phyloP scores from a whole-genome alignment of 75 land plant genomes.

The Pseudotsuga menziesii region DNA sequence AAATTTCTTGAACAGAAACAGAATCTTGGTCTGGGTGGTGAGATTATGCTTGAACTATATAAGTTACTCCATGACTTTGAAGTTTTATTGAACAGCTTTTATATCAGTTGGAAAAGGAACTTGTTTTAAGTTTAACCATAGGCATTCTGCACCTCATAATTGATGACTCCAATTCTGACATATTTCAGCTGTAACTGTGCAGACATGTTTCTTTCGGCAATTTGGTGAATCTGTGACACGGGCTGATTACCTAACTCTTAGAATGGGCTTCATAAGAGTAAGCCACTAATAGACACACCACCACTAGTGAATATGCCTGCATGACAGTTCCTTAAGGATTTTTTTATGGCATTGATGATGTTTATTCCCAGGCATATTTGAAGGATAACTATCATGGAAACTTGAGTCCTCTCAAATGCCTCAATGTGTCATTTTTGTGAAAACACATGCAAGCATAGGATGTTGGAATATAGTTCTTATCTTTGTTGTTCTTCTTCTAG shows the following conservation, averaged over 20 bases:
- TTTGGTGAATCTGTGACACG: constrained; percentile 78
- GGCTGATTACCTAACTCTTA: constrained; percentile 73
- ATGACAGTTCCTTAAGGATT: not conserved
- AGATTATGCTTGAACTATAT: constrained; percentile 6
- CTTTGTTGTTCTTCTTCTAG: not conserved
- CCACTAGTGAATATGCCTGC: not conserved
- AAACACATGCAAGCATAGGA: not conserved
- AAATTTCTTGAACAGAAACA: constrained; percentile 48
- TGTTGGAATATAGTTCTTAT: not conserved
- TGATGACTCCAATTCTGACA: not conserved
- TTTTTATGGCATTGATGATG: not conserved
- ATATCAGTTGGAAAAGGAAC: not conserved
- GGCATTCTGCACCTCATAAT: not conserved
- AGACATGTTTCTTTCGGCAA: constrained; percentile 89
- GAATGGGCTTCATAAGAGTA: constrained; percentile 77
- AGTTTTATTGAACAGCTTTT: not conserved
- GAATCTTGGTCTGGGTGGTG: constrained; percentile 75
- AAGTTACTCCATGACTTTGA: constrained; percentile 1
- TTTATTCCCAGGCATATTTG: not conserved
- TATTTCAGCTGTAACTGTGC: constrained; percentile 9
- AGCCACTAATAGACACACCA: not conserved
- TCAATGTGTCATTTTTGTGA: not conserved
- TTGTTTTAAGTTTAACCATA: not conserved
- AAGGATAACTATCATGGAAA: not conserved
- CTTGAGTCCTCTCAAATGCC: not conserved